Conservation (phyloP, 345 rosid genomes). For the Eucalyptus sp. region DNA sequence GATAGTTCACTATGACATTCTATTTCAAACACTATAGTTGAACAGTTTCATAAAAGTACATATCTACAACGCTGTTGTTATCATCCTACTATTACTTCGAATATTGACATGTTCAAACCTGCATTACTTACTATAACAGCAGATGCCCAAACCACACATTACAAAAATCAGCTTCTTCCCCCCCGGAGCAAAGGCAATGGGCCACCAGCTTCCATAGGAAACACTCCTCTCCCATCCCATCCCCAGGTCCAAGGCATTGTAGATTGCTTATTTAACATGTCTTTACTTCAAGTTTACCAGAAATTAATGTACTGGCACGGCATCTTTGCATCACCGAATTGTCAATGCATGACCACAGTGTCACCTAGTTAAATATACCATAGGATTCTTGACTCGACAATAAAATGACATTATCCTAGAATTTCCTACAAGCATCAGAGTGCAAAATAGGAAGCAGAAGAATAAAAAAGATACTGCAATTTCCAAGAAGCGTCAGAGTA, state of each 20-base stretch:
- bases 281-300: not conserved
- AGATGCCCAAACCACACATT: not conserved
- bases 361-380: not conserved
- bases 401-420: not conserved
- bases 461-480: not conserved
- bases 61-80: not conserved
- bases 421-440: not conserved
- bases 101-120: not conserved
- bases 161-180: not conserved
- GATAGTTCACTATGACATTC: not conserved
- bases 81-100: not conserved
- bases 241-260: not conserved
- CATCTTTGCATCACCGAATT: not conserved
- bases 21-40: not conserved
- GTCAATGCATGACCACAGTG: not conserved
- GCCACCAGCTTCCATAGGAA: not conserved
- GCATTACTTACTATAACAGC: not conserved
- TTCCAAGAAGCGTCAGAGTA: not conserved
- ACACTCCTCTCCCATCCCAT: not conserved
- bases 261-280: not conserved
- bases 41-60: not conserved
- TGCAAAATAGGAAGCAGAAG: not conserved
- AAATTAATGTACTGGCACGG: not conserved
- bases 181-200: fast-evolving
- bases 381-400: not conserved